Percentiles rank a stretch among this genome's conserved stretches.
Conservation (phyloP, 805 yeast species). For the Cyberlindnera americana region DNA sequence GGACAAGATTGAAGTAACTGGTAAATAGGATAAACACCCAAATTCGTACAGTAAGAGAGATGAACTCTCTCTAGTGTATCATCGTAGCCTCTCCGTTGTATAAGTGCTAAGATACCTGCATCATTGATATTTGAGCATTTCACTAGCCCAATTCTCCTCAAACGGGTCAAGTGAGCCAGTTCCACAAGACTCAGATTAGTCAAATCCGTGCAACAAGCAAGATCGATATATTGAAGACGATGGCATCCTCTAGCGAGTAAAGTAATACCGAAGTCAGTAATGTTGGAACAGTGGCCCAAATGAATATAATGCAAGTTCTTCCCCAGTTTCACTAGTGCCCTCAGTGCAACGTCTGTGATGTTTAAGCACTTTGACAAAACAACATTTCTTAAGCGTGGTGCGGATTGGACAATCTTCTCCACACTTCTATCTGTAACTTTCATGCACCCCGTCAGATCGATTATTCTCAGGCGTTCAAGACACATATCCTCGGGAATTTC, state of each 20-base stretch:
- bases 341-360: slow-evolving; percentile 77
- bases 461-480: slow-evolving; percentile 67
- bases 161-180: slow-evolving; percentile 69
- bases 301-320: slow-evolving; percentile 84
- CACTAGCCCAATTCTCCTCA: slow-evolving; percentile 89
- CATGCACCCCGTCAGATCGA: slow-evolving; percentile 82
- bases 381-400: slow-evolving; percentile 85
- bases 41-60: slow-evolving; percentile 81
- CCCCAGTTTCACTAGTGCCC: slow-evolving; percentile 69
- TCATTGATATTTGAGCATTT: slow-evolving; percentile 88
- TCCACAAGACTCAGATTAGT: slow-evolving; percentile 80
- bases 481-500: slow-evolving; percentile 44
- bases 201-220: slow-evolving; percentile 89
- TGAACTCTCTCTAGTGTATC: slow-evolving; percentile 91
- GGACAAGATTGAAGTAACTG: slow-evolving; percentile 77
- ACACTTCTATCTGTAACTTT: slow-evolving; percentile 78
- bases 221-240: slow-evolving; percentile 85
- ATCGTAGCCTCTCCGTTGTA: slow-evolving; percentile 62
- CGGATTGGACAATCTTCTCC: slow-evolving; percentile 63
- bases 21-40: slow-evolving; percentile 75
- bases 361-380: slow-evolving; percentile 85
- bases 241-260: slow-evolving; percentile 73
- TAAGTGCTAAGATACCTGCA: slow-evolving; percentile 69
- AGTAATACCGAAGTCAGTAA: slow-evolving; percentile 85
- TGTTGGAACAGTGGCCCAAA: slow-evolving; percentile 87